These are phyloP conservation scores for Anthracocystis walkeri DNA, from an alignment of 1,284 basidiomycete genomes.

Conservation along the genomic window DNA sequence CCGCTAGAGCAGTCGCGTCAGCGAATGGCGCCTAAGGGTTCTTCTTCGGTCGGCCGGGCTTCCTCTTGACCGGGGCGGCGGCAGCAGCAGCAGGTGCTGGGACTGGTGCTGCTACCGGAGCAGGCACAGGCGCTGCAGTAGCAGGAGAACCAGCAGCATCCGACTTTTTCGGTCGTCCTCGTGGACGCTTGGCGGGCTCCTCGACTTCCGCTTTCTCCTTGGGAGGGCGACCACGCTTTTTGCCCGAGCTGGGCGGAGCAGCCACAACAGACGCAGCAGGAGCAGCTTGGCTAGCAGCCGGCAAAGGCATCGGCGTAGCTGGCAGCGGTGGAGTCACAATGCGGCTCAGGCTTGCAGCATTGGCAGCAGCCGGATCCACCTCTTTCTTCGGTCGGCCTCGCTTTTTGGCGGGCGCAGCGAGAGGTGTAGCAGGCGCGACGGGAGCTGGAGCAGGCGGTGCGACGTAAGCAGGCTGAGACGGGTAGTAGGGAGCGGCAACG, in stretches of 20 bases:
- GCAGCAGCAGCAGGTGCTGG: slow-evolving; percentile 8
- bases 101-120: neutral
- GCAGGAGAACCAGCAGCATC: slow-evolving; percentile 14
- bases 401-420: slow-evolving; percentile 9
- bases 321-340: slow-evolving; percentile 31
- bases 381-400: slow-evolving; percentile 29
- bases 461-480: slow-evolving; percentile 1
- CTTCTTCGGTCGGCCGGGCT: slow-evolving; percentile 48
- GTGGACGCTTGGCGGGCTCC: slow-evolving; percentile 40
- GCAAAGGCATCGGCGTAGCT: slow-evolving; percentile 7
- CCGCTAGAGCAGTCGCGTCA: neutral
- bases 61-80: slow-evolving; percentile 25
- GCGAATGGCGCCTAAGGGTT: slow-evolving; percentile 5
- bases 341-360: slow-evolving; percentile 20
- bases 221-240: slow-evolving; percentile 45
- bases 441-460: slow-evolving; percentile 7
- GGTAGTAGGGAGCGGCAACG: neutral
- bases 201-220: slow-evolving; percentile 33
- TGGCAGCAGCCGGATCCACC: slow-evolving; percentile 14
- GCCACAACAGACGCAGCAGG: slow-evolving; percentile 8
- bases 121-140: slow-evolving; percentile 4
- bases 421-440: neutral
- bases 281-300: slow-evolving; percentile 17
- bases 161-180: slow-evolving; percentile 44
- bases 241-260: slow-evolving; percentile 21